Evolutionary conservation across 148 eudicot species (phyloP).

Genomic region (Polygonum maritimum): DNA sequence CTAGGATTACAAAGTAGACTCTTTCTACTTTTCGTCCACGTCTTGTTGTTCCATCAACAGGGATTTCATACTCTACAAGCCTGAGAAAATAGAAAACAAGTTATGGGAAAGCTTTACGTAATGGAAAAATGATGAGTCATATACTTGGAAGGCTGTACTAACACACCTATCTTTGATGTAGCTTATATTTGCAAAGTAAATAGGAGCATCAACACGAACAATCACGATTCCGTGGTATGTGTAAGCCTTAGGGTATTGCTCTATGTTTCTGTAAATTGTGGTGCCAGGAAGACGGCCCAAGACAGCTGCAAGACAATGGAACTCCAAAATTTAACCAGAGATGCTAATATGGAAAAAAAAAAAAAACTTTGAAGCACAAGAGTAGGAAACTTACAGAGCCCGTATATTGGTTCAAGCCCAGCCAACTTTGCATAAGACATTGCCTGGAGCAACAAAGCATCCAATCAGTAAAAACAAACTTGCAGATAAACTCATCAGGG

Average conservation of each 20-base stretch:
- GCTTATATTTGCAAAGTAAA: conserved; percentile 94
- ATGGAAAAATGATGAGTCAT: neutral
- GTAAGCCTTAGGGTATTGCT: conserved; percentile 94
- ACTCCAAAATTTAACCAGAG: neutral
- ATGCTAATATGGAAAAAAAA: neutral
- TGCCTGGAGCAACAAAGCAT: conserved; percentile 42
- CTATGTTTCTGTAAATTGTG: conserved; percentile 76
- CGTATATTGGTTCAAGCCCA: conserved; percentile 94
- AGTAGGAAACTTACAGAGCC: conserved; percentile 73
- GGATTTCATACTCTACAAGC: conserved; percentile 77
- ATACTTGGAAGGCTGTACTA: neutral
- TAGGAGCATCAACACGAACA: conserved; percentile 96
- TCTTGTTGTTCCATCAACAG: conserved; percentile 41
- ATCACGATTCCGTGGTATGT: conserved; percentile 83
- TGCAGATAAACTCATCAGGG: neutral
- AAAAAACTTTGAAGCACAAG: neutral
- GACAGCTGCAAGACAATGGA: conserved; percentile 49
- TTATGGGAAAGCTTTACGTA: neutral
- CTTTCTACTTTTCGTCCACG: conserved; percentile 81
- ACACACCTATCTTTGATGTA: conserved; percentile 87
- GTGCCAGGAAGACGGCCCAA: conserved; percentile 99
- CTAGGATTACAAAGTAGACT: conserved; percentile 72
- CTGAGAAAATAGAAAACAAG: conserved; percentile 44
- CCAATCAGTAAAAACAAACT: conserved; percentile 8
- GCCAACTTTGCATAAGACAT: conserved; percentile 99